phyloP scores from a whole-genome alignment of 2,329 filamentous ascomycete species.

The Penicillium rolfsii region DNA sequence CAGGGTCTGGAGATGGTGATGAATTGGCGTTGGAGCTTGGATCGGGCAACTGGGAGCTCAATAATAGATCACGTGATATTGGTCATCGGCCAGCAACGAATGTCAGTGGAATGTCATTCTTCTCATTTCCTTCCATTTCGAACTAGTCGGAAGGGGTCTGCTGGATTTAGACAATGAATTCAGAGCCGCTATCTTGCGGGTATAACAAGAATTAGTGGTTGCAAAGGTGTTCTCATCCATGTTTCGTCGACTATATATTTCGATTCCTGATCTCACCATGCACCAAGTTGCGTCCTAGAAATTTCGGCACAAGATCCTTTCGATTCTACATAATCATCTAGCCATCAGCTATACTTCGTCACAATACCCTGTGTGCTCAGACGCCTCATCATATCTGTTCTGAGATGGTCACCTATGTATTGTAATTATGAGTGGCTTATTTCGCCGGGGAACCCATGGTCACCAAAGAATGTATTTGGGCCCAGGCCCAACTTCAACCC shows the following conservation, averaged over 20 bases:
- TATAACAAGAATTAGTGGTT: too few relatives aligned
- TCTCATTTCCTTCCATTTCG: background rate
- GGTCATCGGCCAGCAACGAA: background rate
- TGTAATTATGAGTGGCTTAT: background rate
- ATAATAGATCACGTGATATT: slow-evolving; percentile 11
- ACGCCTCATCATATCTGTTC: background rate
- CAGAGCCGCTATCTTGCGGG: too few relatives aligned
- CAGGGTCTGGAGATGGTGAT: slow-evolving; percentile 17
- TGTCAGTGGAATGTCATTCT: background rate
- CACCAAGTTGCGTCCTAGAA: too few relatives aligned
- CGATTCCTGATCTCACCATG: background rate
- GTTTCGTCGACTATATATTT: background rate
- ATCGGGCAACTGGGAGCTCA: slow-evolving; percentile 25
- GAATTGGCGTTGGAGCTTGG: slow-evolving; percentile 18
- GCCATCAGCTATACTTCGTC: background rate
- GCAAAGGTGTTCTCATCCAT: background rate
- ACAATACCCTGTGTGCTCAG: too few relatives aligned
- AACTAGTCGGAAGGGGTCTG: background rate
- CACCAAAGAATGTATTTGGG: slow-evolving; percentile 1
- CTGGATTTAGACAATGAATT: too few relatives aligned
- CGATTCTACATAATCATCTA: background rate
- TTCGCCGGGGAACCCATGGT: background rate
- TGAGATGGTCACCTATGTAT: background rate
- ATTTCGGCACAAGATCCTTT: background rate
- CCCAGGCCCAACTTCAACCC: slow-evolving; percentile 8